These are phyloP conservation scores for Wickerhamiella occidentalis DNA, from an alignment of 805 yeast genomes.

Conservation along the genomic window DNA sequence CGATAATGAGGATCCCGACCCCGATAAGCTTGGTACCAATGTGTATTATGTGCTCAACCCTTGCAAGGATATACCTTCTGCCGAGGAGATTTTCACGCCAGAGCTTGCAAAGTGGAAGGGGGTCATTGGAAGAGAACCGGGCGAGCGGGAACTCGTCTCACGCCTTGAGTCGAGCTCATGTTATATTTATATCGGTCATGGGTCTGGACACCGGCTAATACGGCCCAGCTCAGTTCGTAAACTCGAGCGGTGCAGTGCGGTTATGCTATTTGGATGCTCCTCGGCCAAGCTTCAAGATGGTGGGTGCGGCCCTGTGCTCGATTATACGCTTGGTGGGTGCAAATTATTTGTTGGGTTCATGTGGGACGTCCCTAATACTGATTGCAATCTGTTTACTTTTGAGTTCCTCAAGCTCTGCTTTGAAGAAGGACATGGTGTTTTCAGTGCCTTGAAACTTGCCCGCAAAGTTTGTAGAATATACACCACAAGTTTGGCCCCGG, in stretches of 20 bases:
- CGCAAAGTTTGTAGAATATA: constrained; percentile 60
- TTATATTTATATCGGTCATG: constrained; percentile 83
- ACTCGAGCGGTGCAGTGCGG: constrained; percentile 29
- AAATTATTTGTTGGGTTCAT: constrained; percentile 74
- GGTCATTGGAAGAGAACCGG: constrained; percentile 37
- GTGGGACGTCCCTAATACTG: constrained; percentile 97
- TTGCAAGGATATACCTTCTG: constrained; percentile 56
- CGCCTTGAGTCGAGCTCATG: constrained; percentile 36
- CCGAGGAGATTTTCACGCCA: constrained; percentile 46
- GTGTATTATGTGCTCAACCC: constrained; percentile 65
- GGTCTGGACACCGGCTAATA: constrained; percentile 85
- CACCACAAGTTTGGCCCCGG: constrained; percentile 87
- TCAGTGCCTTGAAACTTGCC: constrained; percentile 46
- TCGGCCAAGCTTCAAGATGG: constrained; percentile 36
- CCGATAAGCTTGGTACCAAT: background rate
- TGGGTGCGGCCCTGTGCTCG: constrained; percentile 65
- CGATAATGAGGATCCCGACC: background rate
- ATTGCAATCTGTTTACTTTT: constrained; percentile 67
- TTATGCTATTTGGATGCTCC: constrained; percentile 75
- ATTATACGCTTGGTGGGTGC: constrained; percentile 68
- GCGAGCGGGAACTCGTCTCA: constrained; percentile 43
- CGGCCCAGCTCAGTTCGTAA: constrained; percentile 42
- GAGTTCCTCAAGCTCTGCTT: constrained; percentile 37
- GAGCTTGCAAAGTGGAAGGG: constrained; percentile 46
- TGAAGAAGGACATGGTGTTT: constrained; percentile 20